Percentiles rank a stretch among this genome's conserved stretches.
Conservation (phyloP, 164 flowering plant genomes). For the Stephania cephalantha region DNA sequence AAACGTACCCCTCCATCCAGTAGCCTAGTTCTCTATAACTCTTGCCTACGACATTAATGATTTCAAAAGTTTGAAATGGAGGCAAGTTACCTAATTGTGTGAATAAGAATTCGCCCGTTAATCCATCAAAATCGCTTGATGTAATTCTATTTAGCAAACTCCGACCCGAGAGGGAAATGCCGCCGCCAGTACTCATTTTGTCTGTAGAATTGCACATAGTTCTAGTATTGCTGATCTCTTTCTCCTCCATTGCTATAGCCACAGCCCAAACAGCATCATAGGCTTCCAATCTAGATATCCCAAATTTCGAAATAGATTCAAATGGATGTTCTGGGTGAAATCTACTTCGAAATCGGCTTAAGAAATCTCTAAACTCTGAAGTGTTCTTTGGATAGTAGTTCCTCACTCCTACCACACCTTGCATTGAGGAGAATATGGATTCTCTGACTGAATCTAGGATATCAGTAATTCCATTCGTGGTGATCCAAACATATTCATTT, state of each 20-base stretch:
- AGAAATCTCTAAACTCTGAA: slow-evolving; percentile 12
- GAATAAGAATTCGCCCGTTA: slow-evolving; percentile 19
- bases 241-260: slow-evolving; percentile 15
- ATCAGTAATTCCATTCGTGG: slow-evolving; percentile 20
- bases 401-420: slow-evolving; percentile 31
- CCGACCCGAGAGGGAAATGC: slow-evolving; percentile 6
- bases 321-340: slow-evolving; percentile 23
- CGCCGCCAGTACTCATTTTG: slow-evolving; percentile 9
- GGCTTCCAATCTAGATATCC: slow-evolving; percentile 25
- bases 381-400: slow-evolving; percentile 14
- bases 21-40: slow-evolving; percentile 29
- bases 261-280: slow-evolving; percentile 29
- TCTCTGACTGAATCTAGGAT: slow-evolving; percentile 18
- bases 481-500: slow-evolving; percentile 34
- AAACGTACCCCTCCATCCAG: slow-evolving; percentile 26
- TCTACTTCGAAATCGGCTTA: slow-evolving; percentile 10
- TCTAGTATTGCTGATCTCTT: not conserved
- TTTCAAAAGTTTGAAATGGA: slow-evolving; percentile 15
- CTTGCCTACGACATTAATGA: slow-evolving; percentile 30
- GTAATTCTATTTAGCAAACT: slow-evolving; percentile 10
- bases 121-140: slow-evolving; percentile 8
- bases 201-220: not conserved
- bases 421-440: slow-evolving; percentile 25
- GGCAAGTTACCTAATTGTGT: slow-evolving; percentile 6
- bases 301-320: slow-evolving; percentile 19